phyloP scores from a whole-genome alignment of 495 filamentous ascomycete species.

The Penicillium coprophilum region DNA sequence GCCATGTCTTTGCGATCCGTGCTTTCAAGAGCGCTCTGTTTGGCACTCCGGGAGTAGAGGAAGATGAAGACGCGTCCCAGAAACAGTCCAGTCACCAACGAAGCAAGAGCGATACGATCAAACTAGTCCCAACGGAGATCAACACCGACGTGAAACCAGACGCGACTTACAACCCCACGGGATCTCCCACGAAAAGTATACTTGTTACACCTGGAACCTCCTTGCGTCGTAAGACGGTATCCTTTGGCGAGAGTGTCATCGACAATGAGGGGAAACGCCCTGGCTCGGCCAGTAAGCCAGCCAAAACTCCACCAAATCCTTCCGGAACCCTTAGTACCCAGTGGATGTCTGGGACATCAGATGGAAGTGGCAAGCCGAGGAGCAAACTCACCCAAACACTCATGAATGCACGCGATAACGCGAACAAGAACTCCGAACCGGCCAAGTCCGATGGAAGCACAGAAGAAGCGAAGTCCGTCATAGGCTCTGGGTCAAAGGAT shows the following conservation, averaged over 20 bases:
- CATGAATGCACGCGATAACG: conserved; percentile 45
- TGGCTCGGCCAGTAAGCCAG: conserved; percentile 30
- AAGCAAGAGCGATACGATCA: conserved; percentile 24
- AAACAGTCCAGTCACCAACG: conserved; percentile 25
- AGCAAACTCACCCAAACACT: conserved; percentile 49
- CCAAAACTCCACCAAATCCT: conserved; percentile 37
- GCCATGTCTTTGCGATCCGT: conserved; percentile 88
- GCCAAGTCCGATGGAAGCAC: conserved; percentile 17
- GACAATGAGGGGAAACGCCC: conserved; percentile 56
- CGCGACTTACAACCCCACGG: conserved; percentile 34
- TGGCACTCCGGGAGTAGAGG: conserved; percentile 68
- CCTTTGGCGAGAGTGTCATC: conserved; percentile 72
- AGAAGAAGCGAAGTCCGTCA: conserved; percentile 14
- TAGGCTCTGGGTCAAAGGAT: conserved; percentile 14
- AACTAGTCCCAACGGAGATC: conserved; percentile 22
- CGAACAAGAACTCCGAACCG: conserved; percentile 27
- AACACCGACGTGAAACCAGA: conserved; percentile 32
- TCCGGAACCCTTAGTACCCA: conserved; percentile 66
- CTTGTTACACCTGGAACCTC: conserved; percentile 86
- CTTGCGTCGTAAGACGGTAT: conserved; percentile 82
- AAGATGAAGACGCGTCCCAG: conserved; percentile 28
- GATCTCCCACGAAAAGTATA: conserved; percentile 76
- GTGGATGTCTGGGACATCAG: conserved; percentile 55
- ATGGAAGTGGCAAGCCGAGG: conserved; percentile 46
- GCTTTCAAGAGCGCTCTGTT: conserved; percentile 90